Evolutionary conservation across 768 basidiomycete genomes (phyloP).

Genomic region (Tylopilus intermedius): DNA sequence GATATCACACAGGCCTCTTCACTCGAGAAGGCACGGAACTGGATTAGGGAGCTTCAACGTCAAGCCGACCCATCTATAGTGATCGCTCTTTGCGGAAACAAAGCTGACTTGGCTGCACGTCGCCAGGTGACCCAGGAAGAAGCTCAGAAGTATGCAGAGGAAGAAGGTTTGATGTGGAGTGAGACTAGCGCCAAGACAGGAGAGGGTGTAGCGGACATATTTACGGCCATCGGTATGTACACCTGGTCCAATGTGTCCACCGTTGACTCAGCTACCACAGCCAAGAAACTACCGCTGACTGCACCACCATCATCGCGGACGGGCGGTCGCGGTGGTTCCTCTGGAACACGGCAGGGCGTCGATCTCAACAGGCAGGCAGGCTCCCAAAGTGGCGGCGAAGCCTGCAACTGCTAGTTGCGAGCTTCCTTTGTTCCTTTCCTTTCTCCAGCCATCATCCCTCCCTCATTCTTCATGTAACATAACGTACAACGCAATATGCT

Average conservation of each 20-base stretch:
- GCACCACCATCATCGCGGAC: conserved; percentile 63
- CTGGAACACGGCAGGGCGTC: conserved; percentile 59
- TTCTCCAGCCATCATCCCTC: conserved; percentile 6
- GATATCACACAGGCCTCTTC: conserved; percentile 93
- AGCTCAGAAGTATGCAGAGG: conserved; percentile 87
- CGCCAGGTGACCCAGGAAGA: conserved; percentile 85
- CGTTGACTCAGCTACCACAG: conserved; percentile 34
- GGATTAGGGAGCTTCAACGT: conserved; percentile 95
- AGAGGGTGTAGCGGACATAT: conserved; percentile 81
- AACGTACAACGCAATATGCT: conserved; percentile 25
- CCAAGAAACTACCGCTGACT: conserved; percentile 84
- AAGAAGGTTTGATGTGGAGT: conserved; percentile 89
- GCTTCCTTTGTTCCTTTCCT: conserved; percentile 1
- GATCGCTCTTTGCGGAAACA: conserved; percentile 95
- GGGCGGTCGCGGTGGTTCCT: conserved; percentile 50
- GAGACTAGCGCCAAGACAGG: conserved; percentile 90
- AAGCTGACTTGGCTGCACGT: conserved; percentile 79
- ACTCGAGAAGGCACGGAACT: conserved; percentile 90
- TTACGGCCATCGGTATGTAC: conserved; percentile 76
- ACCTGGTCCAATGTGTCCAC: background rate
- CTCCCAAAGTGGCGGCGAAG: conserved; percentile 48
- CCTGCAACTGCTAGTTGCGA: conserved; percentile 66
- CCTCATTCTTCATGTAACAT: conserved; percentile 25
- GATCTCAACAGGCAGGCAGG: conserved; percentile 70
- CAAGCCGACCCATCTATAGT: conserved; percentile 97